phyloP scores from a whole-genome alignment of 768 basidiomycete species.

The Calocera cornea region DNA sequence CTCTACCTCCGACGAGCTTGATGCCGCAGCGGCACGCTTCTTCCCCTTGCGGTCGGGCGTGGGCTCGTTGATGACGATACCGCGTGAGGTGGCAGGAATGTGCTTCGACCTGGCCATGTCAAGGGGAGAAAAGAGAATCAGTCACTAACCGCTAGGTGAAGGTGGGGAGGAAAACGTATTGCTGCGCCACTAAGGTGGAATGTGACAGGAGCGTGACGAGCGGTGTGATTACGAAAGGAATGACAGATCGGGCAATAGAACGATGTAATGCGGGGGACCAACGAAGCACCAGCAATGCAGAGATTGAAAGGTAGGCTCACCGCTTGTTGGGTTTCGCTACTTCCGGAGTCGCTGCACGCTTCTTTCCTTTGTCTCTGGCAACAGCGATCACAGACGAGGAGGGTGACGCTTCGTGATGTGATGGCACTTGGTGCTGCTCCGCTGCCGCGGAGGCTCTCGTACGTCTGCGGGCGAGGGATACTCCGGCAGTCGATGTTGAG shows the following conservation, averaged over 20 bases:
- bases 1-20: not conserved
- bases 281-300: not conserved
- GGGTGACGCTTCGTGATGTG: not conserved
- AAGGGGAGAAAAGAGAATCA: not conserved
- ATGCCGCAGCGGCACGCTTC: not conserved
- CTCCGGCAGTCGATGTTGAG: not conserved
- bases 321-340: not conserved
- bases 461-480: not conserved
- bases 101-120: not conserved
- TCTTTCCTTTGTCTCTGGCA: not conserved
- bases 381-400: not conserved
- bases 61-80: not conserved
- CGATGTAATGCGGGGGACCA: not conserved
- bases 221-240: not conserved
- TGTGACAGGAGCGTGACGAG: not conserved
- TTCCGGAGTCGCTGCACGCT: not conserved
- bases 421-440: not conserved
- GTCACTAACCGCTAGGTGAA: not conserved
- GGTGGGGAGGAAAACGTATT: not conserved
- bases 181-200: not conserved
- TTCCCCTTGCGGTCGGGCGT: not conserved
- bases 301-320: not conserved
- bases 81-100: not conserved
- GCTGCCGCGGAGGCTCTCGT: conserved; percentile 1
- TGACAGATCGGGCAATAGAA: not conserved